phyloP scores from a whole-genome alignment of 139 green algal genomes.

The Diplosphaera chodatii region DNA sequence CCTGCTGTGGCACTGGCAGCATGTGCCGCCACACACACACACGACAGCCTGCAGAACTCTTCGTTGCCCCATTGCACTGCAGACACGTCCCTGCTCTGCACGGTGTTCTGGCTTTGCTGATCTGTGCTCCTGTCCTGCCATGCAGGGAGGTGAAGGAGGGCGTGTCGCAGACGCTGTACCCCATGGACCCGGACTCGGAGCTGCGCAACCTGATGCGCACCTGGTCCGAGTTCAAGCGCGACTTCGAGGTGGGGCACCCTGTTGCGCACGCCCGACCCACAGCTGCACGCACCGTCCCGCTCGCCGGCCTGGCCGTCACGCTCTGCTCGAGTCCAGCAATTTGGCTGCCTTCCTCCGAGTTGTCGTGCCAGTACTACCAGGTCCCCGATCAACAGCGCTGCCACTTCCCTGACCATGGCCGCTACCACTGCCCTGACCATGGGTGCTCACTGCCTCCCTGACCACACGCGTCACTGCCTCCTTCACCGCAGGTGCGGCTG shows the following conservation, averaged over 20 bases:
- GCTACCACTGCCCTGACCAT: too few relatives aligned
- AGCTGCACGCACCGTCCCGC: too few relatives aligned
- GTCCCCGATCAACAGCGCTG: too few relatives aligned
- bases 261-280: too few relatives aligned
- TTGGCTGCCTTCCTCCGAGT: background rate
- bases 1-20: background rate
- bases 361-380: too few relatives aligned
- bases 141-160: conserved; percentile 18
- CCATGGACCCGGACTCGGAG: conserved; percentile 25
- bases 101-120: background rate
- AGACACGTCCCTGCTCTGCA: too few relatives aligned
- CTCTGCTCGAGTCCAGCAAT: too few relatives aligned
- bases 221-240: conserved; percentile 18
- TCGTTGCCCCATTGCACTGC: too few relatives aligned
- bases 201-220: conserved; percentile 17
- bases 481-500: conserved; percentile 11
- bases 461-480: background rate
- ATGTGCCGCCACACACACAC: background rate
- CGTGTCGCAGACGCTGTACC: conserved; percentile 4
- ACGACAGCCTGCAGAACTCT: too few relatives aligned
- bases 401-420: too few relatives aligned
- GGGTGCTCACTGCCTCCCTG: background rate
- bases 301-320: too few relatives aligned
- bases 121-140: background rate
- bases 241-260: conserved; percentile 20